Evolutionary conservation across 257 asterid species (phyloP).

Genomic region (Solanum chiquidenum): DNA sequence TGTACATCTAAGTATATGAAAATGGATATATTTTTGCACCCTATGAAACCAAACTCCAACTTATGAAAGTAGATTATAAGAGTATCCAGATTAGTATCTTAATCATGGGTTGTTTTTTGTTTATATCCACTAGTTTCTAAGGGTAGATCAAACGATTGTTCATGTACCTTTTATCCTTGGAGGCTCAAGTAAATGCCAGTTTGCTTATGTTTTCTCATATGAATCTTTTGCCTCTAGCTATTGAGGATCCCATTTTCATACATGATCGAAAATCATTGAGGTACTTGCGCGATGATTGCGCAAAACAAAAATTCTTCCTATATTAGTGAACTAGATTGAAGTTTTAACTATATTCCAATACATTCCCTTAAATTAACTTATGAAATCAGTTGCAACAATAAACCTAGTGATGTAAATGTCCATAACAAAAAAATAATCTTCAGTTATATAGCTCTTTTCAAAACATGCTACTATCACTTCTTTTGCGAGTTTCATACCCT

Average conservation of each 20-base stretch:
- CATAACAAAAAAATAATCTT: neutral
- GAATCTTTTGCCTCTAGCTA: neutral
- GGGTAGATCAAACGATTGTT: neutral
- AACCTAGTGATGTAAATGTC: neutral
- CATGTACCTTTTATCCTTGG: neutral
- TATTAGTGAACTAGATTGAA: neutral
- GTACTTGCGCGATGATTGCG: neutral
- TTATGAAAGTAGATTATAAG: neutral
- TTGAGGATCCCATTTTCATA: neutral
- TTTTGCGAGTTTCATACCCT: neutral
- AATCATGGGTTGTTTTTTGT: neutral
- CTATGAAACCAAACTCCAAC: neutral
- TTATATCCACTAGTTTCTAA: neutral
- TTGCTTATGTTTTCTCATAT: neutral
- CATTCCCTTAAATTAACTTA: neutral
- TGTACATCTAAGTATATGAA: neutral
- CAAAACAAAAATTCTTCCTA: neutral
- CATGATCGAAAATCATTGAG: neutral
- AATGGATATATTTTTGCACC: neutral
- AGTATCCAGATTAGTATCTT: neutral
- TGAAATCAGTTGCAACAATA: neutral
- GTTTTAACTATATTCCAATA: neutral
- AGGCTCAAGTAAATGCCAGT: neutral
- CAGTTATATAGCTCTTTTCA: neutral
- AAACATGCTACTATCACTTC: neutral